These are phyloP conservation scores for Kodamaea hsintzibuensis DNA, from an alignment of 805 yeast genomes.

Conservation along the genomic window DNA sequence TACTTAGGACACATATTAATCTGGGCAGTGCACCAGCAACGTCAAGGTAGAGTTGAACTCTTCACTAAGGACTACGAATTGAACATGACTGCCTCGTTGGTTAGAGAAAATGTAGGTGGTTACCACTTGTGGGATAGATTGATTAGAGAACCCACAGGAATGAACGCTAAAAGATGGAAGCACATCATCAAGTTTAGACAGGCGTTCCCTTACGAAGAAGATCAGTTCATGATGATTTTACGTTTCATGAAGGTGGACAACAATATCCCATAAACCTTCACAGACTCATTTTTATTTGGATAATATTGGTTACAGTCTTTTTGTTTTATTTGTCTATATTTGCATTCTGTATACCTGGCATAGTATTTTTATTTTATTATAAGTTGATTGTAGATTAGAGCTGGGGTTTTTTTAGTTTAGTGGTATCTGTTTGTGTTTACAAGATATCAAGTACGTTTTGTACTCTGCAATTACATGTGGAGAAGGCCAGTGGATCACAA, in stretches of 20 bases:
- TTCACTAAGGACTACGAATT: conserved; percentile 22
- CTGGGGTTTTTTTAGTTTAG: no score
- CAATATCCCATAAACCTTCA: conserved; percentile 16
- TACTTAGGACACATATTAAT: conserved; percentile 40
- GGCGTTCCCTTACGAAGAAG: conserved; percentile 37
- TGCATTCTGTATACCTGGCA: neutral
- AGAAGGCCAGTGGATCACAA: no score
- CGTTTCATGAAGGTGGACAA: conserved; percentile 34
- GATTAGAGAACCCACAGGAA: conserved; percentile 28
- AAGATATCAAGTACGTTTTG: no score
- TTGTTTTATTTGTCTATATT: neutral
- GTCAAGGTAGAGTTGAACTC: conserved; percentile 9
- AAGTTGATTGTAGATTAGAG: neutral
- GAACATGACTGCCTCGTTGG: conserved; percentile 16
- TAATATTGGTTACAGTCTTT: neutral
- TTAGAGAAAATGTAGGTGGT: conserved; percentile 35
- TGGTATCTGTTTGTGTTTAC: neutral
- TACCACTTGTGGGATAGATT: conserved; percentile 42
- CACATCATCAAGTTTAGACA: conserved; percentile 40
- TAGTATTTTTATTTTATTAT: neutral
- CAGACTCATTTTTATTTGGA: neutral
- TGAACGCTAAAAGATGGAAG: conserved; percentile 44
- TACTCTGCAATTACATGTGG: no score
- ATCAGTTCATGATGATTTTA: conserved; percentile 39
- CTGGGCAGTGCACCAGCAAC: conserved; percentile 35